Percentiles rank a stretch among this genome's conserved stretches.
Conservation (phyloP, 345 rosid species). For the Camelina laxa region DNA sequence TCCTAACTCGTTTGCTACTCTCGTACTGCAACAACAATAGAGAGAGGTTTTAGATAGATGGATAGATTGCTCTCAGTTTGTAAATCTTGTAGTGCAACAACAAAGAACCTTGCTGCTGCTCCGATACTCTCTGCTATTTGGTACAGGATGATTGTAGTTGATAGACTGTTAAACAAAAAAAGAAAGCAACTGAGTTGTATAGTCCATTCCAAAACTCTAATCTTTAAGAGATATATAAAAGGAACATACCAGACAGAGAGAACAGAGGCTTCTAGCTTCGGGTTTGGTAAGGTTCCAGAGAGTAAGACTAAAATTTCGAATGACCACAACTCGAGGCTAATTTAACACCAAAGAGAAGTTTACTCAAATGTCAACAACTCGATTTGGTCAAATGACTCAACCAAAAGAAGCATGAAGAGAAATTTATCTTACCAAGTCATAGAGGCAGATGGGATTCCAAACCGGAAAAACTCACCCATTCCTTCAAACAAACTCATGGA, state of each 20-base stretch:
- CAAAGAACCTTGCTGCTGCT: conserved; percentile 66
- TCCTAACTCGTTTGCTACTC: conserved; percentile 58
- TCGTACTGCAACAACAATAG: conserved; percentile 51
- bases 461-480: conserved; percentile 61
- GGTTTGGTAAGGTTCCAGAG: conserved; percentile 84
- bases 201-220: background rate
- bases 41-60: background rate
- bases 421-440: conserved; percentile 65
- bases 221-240: background rate
- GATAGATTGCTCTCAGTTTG: background rate
- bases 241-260: conserved; percentile 76
- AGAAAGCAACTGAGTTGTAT: conserved; percentile 9
- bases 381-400: too few relatives aligned
- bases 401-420: background rate
- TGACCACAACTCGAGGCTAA: conserved; percentile 97
- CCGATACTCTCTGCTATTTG: conserved; percentile 63
- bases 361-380: background rate
- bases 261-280: conserved; percentile 88
- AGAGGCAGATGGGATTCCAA: conserved; percentile 69
- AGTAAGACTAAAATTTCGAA: conserved; percentile 76
- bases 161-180: conserved; percentile 51
- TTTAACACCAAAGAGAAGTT: conserved; percentile 21
- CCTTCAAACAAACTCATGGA: conserved; percentile 56
- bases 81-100: background rate
- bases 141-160: conserved; percentile 50